Percentiles rank a stretch among this genome's conserved stretches.
phyloP scores from a whole-genome alignment of 2,329 filamentous ascomycete genomes.

The Lasiodiplodia sp. region DNA sequence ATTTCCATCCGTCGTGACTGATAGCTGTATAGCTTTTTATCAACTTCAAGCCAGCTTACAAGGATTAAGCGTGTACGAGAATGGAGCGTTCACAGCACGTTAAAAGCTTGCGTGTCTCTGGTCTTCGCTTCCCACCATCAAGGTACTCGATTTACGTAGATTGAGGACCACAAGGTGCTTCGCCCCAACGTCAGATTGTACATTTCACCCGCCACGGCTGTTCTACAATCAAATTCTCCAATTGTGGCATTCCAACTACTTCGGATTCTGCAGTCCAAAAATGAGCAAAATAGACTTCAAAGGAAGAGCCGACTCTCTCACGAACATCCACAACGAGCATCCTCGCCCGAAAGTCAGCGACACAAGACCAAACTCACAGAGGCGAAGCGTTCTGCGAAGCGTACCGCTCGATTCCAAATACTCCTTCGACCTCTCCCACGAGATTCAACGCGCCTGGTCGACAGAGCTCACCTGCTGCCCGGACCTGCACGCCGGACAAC shows the following conservation, averaged over 20 bases:
- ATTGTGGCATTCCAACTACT: background rate
- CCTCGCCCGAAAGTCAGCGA: background rate
- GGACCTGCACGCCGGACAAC: background rate
- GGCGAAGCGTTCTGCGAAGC: conserved; percentile 12
- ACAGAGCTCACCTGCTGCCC: conserved; percentile 21
- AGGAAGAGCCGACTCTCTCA: background rate
- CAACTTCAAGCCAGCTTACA: background rate
- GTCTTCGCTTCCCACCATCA: conserved; percentile 17
- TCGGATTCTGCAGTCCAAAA: background rate
- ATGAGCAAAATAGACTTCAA: background rate
- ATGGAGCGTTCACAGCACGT: background rate
- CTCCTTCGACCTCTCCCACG: conserved; percentile 22
- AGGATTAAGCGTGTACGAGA: background rate
- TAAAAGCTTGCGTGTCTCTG: background rate
- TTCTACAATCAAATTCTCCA: background rate
- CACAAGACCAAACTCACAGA: background rate
- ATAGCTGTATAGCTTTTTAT: background rate
- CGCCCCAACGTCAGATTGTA: background rate
- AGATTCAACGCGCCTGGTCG: conserved; percentile 22
- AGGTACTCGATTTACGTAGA: conserved; percentile 19
- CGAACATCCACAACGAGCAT: background rate
- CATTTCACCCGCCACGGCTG: background rate
- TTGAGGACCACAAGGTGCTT: conserved; percentile 28
- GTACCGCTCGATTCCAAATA: conserved; percentile 10
- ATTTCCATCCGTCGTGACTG: background rate